A percentile compares a stretch with the other conserved stretches of the same genome.
Conservation (phyloP, 148 eudicot species). For the Cornus florida region DNA sequence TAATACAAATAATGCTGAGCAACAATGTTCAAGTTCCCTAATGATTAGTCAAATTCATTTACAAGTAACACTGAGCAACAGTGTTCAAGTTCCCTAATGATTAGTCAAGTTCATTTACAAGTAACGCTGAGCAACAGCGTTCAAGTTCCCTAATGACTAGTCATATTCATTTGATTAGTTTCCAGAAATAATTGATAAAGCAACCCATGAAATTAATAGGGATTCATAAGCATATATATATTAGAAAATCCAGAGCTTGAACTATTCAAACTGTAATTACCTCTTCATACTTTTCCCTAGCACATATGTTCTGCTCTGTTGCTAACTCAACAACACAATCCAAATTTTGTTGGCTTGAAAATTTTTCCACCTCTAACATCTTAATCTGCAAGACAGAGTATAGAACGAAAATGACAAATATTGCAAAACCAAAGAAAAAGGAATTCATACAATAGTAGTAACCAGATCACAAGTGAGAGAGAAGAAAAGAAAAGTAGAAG, state of each 20-base stretch:
- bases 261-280: conserved; percentile 30
- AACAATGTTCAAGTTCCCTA: too few relatives aligned
- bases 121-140: neutral
- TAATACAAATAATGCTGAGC: too few relatives aligned
- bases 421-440: neutral
- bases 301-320: conserved; percentile 51
- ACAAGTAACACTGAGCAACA: neutral
- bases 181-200: neutral
- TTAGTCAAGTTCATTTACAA: neutral
- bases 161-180: neutral
- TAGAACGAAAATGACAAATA: conserved; percentile 11
- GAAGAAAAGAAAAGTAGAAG: neutral
- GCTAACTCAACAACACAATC: conserved; percentile 54
- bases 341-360: conserved; percentile 57
- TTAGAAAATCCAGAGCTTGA: neutral
- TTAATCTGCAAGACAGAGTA: conserved; percentile 45
- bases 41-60: too few relatives aligned
- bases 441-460: neutral
- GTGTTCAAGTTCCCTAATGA: neutral
- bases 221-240: neutral
- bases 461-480: neutral
- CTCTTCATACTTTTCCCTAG: conserved; percentile 62
- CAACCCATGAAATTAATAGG: neutral
- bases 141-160: neutral
- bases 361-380: conserved; percentile 67